Evolutionary conservation across 176 grass and related monocot species (phyloP).

Genomic region (Aechmea fasciata): DNA sequence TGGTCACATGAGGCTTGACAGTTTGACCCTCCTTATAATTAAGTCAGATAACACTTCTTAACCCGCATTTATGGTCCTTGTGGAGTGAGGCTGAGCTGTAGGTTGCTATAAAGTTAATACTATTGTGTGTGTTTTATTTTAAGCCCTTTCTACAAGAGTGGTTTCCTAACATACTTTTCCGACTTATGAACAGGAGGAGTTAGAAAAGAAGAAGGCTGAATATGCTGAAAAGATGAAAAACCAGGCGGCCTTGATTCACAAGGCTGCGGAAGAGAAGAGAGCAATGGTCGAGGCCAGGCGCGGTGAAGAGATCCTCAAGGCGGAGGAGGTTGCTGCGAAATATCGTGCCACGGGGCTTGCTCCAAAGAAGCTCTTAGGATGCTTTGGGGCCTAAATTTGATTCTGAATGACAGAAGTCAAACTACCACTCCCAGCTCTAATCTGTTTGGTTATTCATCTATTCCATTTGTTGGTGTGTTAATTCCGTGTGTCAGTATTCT

Average conservation of each 20-base stretch:
- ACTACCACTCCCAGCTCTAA: neutral
- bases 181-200: constrained; percentile 36
- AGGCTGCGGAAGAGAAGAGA: constrained; percentile 51
- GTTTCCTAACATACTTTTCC: neutral
- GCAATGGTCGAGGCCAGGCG: constrained; percentile 33
- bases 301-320: constrained; percentile 35
- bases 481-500: neutral
- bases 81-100: no score
- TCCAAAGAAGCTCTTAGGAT: constrained; percentile 38
- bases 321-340: constrained; percentile 39
- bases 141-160: neutral
- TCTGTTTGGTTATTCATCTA: neutral
- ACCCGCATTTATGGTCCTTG: no score
- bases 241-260: constrained; percentile 32
- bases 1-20: no score
- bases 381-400: constrained; percentile 20
- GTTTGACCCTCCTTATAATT: no score
- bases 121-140: no score
- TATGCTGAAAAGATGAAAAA: constrained; percentile 52
- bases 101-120: no score
- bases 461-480: constrained; percentile 13
- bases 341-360: constrained; percentile 35
- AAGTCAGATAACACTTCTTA: no score
- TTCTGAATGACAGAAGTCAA: neutral
- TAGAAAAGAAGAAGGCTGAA: constrained; percentile 56